phyloP scores from a whole-genome alignment of 345 rosid species.

The Citropsis articulata region DNA sequence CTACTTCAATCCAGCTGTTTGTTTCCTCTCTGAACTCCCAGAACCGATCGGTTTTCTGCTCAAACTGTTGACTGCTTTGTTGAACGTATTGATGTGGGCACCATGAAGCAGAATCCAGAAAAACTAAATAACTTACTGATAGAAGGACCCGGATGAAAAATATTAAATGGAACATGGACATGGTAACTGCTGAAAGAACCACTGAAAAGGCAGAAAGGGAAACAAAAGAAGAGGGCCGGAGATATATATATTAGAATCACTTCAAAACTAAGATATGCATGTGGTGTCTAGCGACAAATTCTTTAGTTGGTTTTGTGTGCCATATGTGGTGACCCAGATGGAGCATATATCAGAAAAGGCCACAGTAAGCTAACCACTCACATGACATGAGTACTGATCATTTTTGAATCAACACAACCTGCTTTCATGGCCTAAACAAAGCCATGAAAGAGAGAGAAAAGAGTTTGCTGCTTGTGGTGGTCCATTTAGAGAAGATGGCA shows the following conservation, averaged over 20 bases:
- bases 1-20: conserved; percentile 53
- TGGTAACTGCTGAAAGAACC: conserved; percentile 14
- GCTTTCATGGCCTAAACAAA: conserved; percentile 16
- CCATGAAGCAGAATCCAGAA: conserved; percentile 30
- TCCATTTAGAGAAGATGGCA: conserved; percentile 13
- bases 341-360: conserved; percentile 17
- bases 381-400: neutral
- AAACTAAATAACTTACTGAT: conserved; percentile 17
- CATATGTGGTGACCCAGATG: conserved; percentile 27
- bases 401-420: neutral
- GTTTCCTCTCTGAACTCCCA: conserved; percentile 60
- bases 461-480: conserved; percentile 5
- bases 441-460: conserved; percentile 13
- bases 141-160: conserved; percentile 29
- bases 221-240: neutral
- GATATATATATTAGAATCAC: conserved; percentile 19
- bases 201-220: conserved; percentile 5
- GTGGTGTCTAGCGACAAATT: conserved; percentile 22
- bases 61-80: conserved; percentile 31
- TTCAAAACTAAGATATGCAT: conserved; percentile 25
- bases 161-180: conserved; percentile 33
- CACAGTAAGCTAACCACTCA: neutral
- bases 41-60: conserved; percentile 60
- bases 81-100: conserved; percentile 26
- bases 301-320: conserved; percentile 1